Base-by-base conservation (phyloP, 2,329 filamentous ascomycete species). In the Pseudodiploospora longispora region DNA sequence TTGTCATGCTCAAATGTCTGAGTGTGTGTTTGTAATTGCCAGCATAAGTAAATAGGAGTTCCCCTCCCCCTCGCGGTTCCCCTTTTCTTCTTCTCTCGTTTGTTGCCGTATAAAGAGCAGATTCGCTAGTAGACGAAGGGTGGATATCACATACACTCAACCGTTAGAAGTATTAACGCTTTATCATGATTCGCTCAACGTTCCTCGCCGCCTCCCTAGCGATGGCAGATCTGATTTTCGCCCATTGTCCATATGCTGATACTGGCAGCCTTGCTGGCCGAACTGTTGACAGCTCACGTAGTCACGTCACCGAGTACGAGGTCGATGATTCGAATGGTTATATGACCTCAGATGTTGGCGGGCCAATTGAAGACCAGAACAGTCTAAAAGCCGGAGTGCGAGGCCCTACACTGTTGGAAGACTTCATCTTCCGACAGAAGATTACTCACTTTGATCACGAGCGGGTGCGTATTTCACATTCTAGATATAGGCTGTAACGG, bases 341-440 rank as follows among this genome's bases (percentile, higher is more conserved):
- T 58, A 59, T 83, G 52, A 87, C 83, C 1, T 77, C 76, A 29
- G 83, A 87, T 56, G 77, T 78, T 27, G 84, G 83, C 8, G 81
- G 78, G 0, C 82, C 82, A 0, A 81, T 87, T 35, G 69, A 70
- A 38, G 83, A 87, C 30, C 80, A 84, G 55, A 69, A 74, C 49
- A 84, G 79, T 53, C 63, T 87, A 33, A 82, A 72, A 53, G 82
- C 75, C n/a, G 84, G 84, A 3, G 70, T 75, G 6, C 70, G 82
- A 37, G 84, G 84, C 1, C 75, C 83, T 2, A 82, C 80, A 1
- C 65, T 87, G 19, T 65, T 88, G 1, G 84, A 87, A 55, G 84
- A 87, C 57, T 85, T 83, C 41, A 80, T 83, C 50, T 82, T 85
- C 57, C 74, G 83, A 30, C 82, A 87, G 55, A 87, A 85, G 66